phyloP scores from a whole-genome alignment of 805 yeast species.

The Cyberlindnera mycetangii region DNA sequence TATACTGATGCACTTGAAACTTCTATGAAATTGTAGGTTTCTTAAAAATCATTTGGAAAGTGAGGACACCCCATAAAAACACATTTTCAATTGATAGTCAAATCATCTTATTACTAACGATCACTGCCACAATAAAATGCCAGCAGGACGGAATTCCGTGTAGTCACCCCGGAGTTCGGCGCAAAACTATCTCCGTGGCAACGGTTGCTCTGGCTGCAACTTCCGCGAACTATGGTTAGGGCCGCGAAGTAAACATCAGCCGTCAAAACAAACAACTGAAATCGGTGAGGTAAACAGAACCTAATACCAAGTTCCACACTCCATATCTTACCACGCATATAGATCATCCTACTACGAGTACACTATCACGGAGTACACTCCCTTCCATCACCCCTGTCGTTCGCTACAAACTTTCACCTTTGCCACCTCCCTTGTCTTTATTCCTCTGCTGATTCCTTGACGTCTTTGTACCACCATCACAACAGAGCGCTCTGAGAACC shows the following conservation, averaged over 20 bases:
- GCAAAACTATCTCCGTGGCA: constrained; percentile 4
- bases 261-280: constrained; percentile 13
- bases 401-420: neutral
- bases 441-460: neutral
- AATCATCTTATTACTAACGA: too few relatives aligned
- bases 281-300: constrained; percentile 2
- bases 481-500: neutral
- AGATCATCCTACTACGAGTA: neutral
- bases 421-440: neutral
- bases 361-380: neutral
- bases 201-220: constrained; percentile 12
- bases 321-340: neutral
- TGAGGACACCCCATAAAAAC: too few relatives aligned
- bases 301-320: neutral
- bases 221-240: constrained; percentile 7
- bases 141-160: neutral
- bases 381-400: neutral
- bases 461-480: constrained; percentile 1
- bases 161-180: neutral
- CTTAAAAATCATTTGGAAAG: too few relatives aligned
- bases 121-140: too few relatives aligned
- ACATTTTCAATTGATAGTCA: too few relatives aligned
- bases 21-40: too few relatives aligned
- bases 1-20: too few relatives aligned
- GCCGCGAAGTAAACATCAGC: constrained; percentile 11